A percentile compares a stretch with the other conserved stretches of the same genome.
Conservation (phyloP, 2,329 filamentous ascomycete genomes). For the Phialophora macrospora region DNA sequence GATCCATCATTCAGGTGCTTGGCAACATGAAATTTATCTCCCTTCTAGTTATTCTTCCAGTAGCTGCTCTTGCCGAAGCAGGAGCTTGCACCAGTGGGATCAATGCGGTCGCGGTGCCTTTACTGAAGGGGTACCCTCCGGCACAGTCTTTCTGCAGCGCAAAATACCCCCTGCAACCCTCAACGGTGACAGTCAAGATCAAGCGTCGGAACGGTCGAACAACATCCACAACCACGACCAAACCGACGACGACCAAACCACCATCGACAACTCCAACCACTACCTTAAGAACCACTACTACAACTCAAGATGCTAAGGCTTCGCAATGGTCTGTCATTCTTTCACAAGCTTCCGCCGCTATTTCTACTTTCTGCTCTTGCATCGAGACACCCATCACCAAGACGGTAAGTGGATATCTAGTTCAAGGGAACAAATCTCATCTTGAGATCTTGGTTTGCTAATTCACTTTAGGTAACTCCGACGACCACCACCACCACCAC, state of each 20-base stretch:
- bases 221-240: background rate
- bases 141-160: constrained; percentile 13
- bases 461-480: background rate
- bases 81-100: constrained; percentile 9
- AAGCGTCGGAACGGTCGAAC: constrained; percentile 3
- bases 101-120: constrained; percentile 3
- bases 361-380: constrained; percentile 11
- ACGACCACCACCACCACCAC: background rate
- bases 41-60: background rate
- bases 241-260: no score
- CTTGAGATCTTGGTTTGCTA: background rate
- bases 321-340: constrained; percentile 8
- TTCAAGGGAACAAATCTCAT: background rate
- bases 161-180: constrained; percentile 2
- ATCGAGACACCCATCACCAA: constrained; percentile 6
- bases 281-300: background rate
- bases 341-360: background rate
- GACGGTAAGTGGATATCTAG: background rate
- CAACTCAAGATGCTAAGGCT: constrained; percentile 1
- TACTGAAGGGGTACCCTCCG: constrained; percentile 4
- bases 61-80: background rate
- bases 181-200: background rate
- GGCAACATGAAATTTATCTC: constrained; percentile 1
- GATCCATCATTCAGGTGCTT: background rate
- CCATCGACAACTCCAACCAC: background rate